A percentile compares a stretch with the other conserved stretches of the same genome.
Evolutionary conservation across 805 yeast species (phyloP).

Genomic region (Candida qinlingensis): DNA sequence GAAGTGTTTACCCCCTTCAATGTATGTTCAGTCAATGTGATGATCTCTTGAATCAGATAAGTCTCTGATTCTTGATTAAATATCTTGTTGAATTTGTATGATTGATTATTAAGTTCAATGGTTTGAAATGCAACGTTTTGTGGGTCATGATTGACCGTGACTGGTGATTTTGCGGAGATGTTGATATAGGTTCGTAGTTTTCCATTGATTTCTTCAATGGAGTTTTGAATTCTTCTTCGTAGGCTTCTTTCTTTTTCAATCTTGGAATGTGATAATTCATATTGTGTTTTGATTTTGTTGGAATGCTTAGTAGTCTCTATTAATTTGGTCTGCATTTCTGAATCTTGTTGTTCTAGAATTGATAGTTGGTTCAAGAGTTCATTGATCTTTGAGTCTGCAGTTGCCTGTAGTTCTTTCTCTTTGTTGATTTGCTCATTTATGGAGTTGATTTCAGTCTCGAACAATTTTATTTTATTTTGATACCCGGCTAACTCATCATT

Average conservation of each 20-base stretch:
- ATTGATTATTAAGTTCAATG: neutral
- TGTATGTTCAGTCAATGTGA: constrained; percentile 8
- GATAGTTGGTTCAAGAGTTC: constrained; percentile 18
- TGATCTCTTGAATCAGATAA: constrained; percentile 4
- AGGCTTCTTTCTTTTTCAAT: constrained; percentile 31
- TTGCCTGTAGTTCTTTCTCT: neutral
- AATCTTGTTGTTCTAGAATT: constrained; percentile 19
- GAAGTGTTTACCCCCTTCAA: constrained; percentile 8
- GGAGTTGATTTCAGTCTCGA: neutral
- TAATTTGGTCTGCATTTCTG: constrained; percentile 17
- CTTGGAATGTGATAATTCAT: constrained; percentile 25
- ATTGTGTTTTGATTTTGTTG: constrained; percentile 15
- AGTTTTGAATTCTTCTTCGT: constrained; percentile 42
- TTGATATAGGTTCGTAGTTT: constrained; percentile 25
- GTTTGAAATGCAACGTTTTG: constrained; percentile 1
- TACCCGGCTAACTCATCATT: constrained; percentile 14
- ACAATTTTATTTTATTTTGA: constrained; percentile 7
- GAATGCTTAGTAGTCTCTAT: constrained; percentile 21
- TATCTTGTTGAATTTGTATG: constrained; percentile 10
- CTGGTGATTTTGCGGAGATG: neutral
- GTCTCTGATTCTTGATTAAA: constrained; percentile 1
- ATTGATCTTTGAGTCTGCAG: neutral
- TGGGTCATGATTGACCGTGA: neutral
- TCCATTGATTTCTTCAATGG: constrained; percentile 37
- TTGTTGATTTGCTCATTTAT: constrained; percentile 2